Percentiles rank a stretch among this genome's conserved stretches.
Conservation (phyloP, 148 eudicot species). For the Camellia granthamiana region DNA sequence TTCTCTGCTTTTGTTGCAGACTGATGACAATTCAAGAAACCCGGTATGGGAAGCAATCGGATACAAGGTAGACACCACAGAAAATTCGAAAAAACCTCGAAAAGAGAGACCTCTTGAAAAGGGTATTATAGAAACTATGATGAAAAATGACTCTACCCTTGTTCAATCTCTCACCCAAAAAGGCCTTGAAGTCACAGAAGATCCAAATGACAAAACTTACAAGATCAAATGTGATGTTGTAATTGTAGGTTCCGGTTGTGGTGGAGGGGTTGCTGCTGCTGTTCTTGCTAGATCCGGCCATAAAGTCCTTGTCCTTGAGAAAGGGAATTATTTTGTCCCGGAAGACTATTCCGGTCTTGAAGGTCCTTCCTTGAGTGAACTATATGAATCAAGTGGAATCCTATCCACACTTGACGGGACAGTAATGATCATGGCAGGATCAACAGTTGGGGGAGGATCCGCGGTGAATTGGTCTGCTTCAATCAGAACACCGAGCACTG, state of each 20-base stretch:
- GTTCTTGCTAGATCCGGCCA: conserved; percentile 61
- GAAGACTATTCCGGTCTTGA: conserved; percentile 72
- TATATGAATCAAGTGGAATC: conserved; percentile 59
- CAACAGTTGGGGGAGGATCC: conserved; percentile 91
- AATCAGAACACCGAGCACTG: conserved; percentile 60
- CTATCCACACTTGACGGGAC: conserved; percentile 54
- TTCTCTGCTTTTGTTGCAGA: conserved; percentile 27
- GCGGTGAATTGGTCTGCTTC: conserved; percentile 88
- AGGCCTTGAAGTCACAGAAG: conserved; percentile 52
- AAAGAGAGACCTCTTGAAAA: conserved; percentile 68
- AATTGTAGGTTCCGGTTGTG: conserved; percentile 85
- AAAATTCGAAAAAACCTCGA: conserved; percentile 19
- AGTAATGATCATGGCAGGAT: conserved; percentile 59
- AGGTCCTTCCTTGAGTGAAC: conserved; percentile 60
- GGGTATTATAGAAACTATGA: conserved; percentile 60
- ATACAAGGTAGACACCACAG: conserved; percentile 48
- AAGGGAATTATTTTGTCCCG: conserved; percentile 62
- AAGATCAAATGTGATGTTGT: conserved; percentile 72
- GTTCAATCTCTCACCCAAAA: conserved; percentile 49
- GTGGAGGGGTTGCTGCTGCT: conserved; percentile 88
- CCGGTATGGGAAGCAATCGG: conserved; percentile 81
- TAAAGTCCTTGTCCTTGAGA: conserved; percentile 70
- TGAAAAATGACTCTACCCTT: conserved; percentile 42
- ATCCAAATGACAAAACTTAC: conserved; percentile 20
- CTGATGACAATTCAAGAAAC: conserved; percentile 61